Conservation (phyloP, 441 rosid genomes). For the Rhodomyrtus psidioides region DNA sequence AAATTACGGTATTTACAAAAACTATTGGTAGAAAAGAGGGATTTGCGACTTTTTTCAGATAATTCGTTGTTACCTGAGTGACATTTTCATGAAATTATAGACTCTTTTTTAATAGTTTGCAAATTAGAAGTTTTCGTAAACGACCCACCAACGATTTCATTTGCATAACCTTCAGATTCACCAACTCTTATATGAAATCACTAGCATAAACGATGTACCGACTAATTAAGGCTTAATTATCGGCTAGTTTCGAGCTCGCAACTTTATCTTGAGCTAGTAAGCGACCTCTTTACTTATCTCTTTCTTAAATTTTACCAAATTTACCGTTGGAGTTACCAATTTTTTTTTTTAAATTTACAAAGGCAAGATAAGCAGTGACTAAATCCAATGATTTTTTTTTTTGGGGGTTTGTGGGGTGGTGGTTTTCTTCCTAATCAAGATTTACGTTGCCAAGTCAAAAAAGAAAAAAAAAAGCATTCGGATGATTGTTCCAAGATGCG, state of each 20-base stretch:
- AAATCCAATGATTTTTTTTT: background rate
- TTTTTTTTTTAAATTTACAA: background rate
- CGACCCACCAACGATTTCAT: background rate
- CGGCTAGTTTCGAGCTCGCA: background rate
- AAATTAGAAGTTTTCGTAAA: too few relatives aligned
- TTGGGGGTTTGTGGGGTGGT: too few relatives aligned
- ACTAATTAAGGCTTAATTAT: too few relatives aligned
- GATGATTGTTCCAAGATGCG: too few relatives aligned
- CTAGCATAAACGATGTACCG: too few relatives aligned
- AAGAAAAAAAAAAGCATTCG: background rate
- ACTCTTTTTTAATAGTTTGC: background rate
- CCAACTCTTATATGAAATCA: too few relatives aligned
- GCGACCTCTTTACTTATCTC: background rate
- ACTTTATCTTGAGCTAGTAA: background rate
- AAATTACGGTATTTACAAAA: too few relatives aligned
- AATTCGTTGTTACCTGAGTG: rapidly evolving
- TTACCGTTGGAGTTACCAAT: background rate
- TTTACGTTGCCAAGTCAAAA: background rate
- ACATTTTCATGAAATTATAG: background rate
- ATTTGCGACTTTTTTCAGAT: background rate
- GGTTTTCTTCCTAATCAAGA: background rate
- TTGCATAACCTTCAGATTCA: background rate
- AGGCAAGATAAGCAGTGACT: background rate
- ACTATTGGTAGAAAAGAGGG: background rate
- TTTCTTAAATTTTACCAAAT: background rate